Conservation (phyloP, 2,329 filamentous ascomycete species). For the Cladosporium sp. region DNA sequence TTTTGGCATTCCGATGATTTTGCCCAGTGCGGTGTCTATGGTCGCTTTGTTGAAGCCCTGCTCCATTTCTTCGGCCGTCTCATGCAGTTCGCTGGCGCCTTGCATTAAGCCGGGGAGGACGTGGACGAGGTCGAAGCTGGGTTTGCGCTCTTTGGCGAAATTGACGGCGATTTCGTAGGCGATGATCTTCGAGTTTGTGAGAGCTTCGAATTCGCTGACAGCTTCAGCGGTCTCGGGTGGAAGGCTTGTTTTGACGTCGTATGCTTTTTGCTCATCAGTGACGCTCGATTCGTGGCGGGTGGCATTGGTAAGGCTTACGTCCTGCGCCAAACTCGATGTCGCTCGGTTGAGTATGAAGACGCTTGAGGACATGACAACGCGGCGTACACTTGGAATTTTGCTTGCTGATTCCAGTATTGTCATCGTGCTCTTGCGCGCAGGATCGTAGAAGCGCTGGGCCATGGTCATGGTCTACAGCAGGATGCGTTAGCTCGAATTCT, state of each 20-base stretch:
- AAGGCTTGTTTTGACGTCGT: background rate
- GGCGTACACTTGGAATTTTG: constrained; percentile 34
- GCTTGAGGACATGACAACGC: constrained; percentile 44
- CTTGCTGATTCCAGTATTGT: background rate
- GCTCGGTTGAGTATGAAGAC: background rate
- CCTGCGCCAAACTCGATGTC: background rate
- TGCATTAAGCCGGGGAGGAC: constrained; percentile 29
- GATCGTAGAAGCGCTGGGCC: background rate
- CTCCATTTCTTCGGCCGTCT: constrained; percentile 21
- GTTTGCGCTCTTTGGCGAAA: constrained; percentile 24
- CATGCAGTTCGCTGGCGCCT: constrained; percentile 31
- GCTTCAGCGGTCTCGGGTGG: background rate
- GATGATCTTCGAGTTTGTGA: constrained; percentile 24
- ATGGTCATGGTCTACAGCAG: background rate
- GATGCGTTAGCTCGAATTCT: background rate
- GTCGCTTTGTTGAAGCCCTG: constrained; percentile 26
- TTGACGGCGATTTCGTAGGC: constrained; percentile 22
- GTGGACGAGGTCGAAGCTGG: constrained; percentile 28
- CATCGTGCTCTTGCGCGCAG: background rate
- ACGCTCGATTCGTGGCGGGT: background rate
- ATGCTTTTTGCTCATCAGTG: background rate
- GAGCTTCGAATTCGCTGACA: constrained; percentile 18
- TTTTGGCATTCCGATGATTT: constrained; percentile 23
- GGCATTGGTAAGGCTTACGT: background rate
- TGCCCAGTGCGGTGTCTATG: constrained; percentile 23